Base-by-base conservation (phyloP, 768 basidiomycete genomes). In the Dioszegia hungarica region DNA sequence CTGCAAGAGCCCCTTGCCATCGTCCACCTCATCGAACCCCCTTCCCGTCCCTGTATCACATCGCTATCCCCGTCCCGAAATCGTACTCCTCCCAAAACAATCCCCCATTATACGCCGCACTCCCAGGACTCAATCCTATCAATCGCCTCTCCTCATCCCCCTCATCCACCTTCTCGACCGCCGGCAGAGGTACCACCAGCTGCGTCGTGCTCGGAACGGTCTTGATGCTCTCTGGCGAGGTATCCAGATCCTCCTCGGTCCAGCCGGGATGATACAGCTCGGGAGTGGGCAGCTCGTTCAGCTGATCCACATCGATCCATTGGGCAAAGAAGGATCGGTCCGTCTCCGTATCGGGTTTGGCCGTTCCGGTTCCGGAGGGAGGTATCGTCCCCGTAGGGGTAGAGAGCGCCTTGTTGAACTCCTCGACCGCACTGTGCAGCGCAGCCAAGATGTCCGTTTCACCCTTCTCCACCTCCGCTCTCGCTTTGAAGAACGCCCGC, bases 321-420 rank as follows among this genome's bases (percentile, higher is more conserved):
- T 69, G 57, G 15, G 54, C 59, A 45, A 69, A 69, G 9, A 69
- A 45, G n/a, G n/a, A n/a, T n/a, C n/a, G n/a, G n/a, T n/a, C n/a
- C n/a, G n/a, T n/a, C 12, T 65, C 67, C 14, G 60, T 53, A 24
- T 64, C 63, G 22, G 51, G 22, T 14, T n/a, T n/a, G 14, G 47
- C 22, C 4, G 31, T 25, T 9, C 20, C 45, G 22, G 38, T 12
- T 6, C 19, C 33, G 29, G 50, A 22, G 2, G n/a, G 37, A 22
- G 60, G 24, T 24, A 31, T 15, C n/a, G 41, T 19, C 5, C 17
- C 28, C 15, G 49, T 28, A n/a, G 46, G 24, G n/a, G 29, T 19
- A 20, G 20, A 22, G 19, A 45, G 39, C 19, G 43, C 49, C 12
- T 31, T 36, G 28, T 40, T 39, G 31, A 31, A 55, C 29, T 54